These are phyloP conservation scores for Eurotiales sp. DNA, from an alignment of 2,329 filamentous ascomycete genomes.

Conservation along the genomic window DNA sequence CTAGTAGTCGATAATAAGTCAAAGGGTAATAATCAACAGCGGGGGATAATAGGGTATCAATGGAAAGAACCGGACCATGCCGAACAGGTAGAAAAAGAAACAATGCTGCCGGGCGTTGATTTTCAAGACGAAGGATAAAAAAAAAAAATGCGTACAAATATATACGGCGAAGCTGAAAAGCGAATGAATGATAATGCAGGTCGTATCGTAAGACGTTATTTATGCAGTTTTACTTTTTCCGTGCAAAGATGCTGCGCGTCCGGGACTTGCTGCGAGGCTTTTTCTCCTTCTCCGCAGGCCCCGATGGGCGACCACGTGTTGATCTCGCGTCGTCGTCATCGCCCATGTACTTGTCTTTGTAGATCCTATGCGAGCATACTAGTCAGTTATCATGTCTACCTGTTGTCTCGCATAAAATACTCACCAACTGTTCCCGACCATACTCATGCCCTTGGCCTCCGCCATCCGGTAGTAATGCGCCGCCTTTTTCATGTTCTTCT, in stretches of 20 bases:
- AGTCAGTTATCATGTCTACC: conserved; percentile 10
- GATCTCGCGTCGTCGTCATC: conserved; percentile 50
- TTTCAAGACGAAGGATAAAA: too few species aligned
- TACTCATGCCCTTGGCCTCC: conserved; percentile 89
- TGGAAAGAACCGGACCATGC: conserved; percentile 8
- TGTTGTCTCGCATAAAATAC: conserved; percentile 34
- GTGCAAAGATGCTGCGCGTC: conserved; percentile 68
- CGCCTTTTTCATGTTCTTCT: conserved; percentile 93
- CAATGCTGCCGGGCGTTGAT: neutral
- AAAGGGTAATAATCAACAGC: neutral
- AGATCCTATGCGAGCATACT: conserved; percentile 72
- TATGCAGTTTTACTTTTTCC: conserved; percentile 44
- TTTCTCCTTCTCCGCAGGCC: conserved; percentile 57
- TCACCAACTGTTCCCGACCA: conserved; percentile 98
- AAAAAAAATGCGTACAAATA: neutral
- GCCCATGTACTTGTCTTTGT: conserved; percentile 86
- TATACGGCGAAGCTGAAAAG: neutral
- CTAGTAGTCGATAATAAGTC: too few species aligned
- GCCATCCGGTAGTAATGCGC: conserved; percentile 87
- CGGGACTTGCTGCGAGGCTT: conserved; percentile 73
- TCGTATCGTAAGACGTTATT: neutral
- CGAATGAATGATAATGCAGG: neutral
- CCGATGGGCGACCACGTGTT: conserved; percentile 30
- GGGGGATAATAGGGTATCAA: conserved; percentile 12
- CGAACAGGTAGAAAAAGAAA: neutral